These are phyloP conservation scores for Tylopilus sp. DNA, from an alignment of 1,284 basidiomycete species.

Conservation along the genomic window DNA sequence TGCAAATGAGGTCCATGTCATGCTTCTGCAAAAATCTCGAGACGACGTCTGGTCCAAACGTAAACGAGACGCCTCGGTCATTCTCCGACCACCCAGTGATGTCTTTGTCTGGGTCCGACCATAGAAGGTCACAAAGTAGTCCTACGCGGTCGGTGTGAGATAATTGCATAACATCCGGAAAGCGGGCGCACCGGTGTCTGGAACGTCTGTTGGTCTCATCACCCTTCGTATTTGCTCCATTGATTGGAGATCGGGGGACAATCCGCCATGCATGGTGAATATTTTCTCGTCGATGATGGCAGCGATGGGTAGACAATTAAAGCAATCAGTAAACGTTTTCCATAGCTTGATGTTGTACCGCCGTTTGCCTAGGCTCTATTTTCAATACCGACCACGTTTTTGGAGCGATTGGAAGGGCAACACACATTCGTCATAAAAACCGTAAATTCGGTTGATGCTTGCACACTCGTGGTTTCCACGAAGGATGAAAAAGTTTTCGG, in stretches of 20 bases:
- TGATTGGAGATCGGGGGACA: constrained; percentile 95
- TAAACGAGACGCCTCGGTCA: constrained; percentile 96
- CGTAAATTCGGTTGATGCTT: constrained; percentile 93
- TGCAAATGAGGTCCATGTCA: constrained; percentile 98
- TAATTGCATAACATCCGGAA: constrained; percentile 3
- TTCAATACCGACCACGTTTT: constrained; percentile 9
- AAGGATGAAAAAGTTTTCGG: constrained; percentile 95
- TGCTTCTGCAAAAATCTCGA: constrained; percentile 98
- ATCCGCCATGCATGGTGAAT: constrained; percentile 89
- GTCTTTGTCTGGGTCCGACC: constrained; percentile 99
- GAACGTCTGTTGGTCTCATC: constrained; percentile 98
- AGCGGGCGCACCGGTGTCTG: constrained; percentile 79
- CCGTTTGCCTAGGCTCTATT: constrained; percentile 70
- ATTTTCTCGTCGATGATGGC: constrained; percentile 98
- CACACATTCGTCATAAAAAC: constrained; percentile 95
- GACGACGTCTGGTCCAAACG: constrained; percentile 98
- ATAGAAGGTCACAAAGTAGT: constrained; percentile 91
- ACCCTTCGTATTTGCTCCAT: constrained; percentile 99
- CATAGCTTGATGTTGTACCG: constrained; percentile 97
- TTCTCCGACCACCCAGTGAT: constrained; percentile 99
- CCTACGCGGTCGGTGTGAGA: constrained; percentile 43
- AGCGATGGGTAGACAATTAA: constrained; percentile 93
- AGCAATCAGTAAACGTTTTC: constrained; percentile 97
- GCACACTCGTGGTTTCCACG: constrained; percentile 94
- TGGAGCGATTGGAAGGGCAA: constrained; percentile 16